Evolutionary conservation across 2,329 filamentous ascomycete species (phyloP), one percentile per base, ranked within the genome.

Genomic region (Botrytis medusae): DNA sequence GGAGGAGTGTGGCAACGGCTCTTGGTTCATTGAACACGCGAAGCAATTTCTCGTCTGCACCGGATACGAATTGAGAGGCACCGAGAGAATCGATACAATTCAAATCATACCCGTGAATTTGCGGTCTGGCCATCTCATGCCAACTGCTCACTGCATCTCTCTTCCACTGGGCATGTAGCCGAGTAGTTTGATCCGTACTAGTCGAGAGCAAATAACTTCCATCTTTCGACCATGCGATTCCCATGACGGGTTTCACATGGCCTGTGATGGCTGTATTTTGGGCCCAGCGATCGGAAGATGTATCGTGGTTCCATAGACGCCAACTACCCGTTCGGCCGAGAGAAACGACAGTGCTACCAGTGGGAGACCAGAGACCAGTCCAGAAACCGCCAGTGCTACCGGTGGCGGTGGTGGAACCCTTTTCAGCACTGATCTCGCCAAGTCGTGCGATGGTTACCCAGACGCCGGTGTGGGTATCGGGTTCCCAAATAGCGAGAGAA

Each of bases 61-160:
- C 96, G 3, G 95, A 97, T 34, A 98, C 92, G 80, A 99, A 99
- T 77, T 91, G 92, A 12, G 89, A 87, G 12, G 88, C 83, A 12
- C 89, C 90, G 8, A 98, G 85, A 0, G 90, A 88, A 79, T 94
- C 92, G 76, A 98, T 91, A 82, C 96, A 98, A 84, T 98, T 99
- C 72, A 99, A 87, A 81, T 99, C 95, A 82, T 99, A 99, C 54
- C 96, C 96, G 81, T 99, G 96, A 76, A 99, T 99, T 81, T 99
- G 96, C 6, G 96, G 96, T 68, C 96, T 87, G 1, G 95, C 92
- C 85, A 98, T 94, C 82, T 99, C 96, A 82, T 98, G 95, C 96
- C 96, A 99, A 18, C 93, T 94, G 20, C 78, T 79, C 4, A 80
- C 78, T 82, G 82, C 44, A 54, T 77, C 74, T 29, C 85, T 85